Evolutionary conservation across 352 stramenopile species (phyloP), one percentile per base, ranked within the genome.

Genomic region (Thalassiosira delicatula): DNA sequence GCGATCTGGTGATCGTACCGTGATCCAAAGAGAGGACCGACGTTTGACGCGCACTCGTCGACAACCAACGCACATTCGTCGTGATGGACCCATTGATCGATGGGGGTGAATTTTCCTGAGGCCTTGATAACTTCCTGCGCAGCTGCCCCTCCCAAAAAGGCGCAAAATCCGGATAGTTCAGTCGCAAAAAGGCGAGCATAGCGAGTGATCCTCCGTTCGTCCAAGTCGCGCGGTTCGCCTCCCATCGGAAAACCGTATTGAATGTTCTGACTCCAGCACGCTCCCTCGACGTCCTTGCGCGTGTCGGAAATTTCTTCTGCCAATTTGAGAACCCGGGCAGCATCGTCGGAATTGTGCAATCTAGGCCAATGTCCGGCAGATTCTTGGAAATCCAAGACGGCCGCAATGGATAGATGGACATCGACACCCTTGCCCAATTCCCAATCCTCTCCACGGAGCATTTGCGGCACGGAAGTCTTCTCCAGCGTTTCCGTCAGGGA

Each of bases 51-150:
- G 78, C 92, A 95, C 87, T 99, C 97, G 32, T 98, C 86, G 0
- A 96, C 96, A n/a, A n/a, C n/a, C n/a, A n/a, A n/a, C n/a, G n/a
- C n/a, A n/a, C n/a, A n/a, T n/a, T n/a, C n/a, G 84, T 99, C 98
- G 76, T 98, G 98, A 91, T 99, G 99, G 76, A 99, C 97, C 83
- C 98, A 99, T 84, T 98, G 97, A 67, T 97, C 94, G 65, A 99
- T 98, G 19, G 98, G 98, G 27, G 95, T 98, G 85, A 99, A 99
- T 86, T 99, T 99, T 44, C 96, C 97, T 72, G 93, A 98, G 9
- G 97, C 96, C 91, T 99, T 99, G 44, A 99, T 91, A 30, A 98
- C 96, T 86, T 96, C 93, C 83, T 99, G 97, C 11, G 96, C 98
- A 27, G 99, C 96, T 44, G 99, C 96, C 32, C 98, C 98, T 73